These are phyloP conservation scores for Geotrichum australiense DNA, from an alignment of 1,139 yeast species.

Conservation along the genomic window DNA sequence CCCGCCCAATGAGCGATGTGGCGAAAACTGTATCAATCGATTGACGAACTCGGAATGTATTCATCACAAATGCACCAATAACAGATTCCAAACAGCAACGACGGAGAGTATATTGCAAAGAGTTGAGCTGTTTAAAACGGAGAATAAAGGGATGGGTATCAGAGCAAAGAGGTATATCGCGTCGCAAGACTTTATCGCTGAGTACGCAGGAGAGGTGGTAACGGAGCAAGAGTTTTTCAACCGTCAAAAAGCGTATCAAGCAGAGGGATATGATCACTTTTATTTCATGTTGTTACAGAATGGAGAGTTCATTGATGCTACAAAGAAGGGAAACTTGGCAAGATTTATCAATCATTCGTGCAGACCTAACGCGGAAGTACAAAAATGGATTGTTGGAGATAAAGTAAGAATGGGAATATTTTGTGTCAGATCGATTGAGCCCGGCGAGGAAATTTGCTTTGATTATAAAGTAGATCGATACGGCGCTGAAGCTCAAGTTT, in stretches of 20 bases:
- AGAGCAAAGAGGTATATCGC: constrained; percentile 57
- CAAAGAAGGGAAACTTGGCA: constrained; percentile 77
- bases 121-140: constrained; percentile 73
- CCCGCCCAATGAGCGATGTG: background rate
- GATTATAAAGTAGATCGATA: constrained; percentile 95
- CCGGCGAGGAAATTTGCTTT: constrained; percentile 89
- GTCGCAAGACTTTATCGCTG: constrained; percentile 69
- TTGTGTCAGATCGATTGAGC: constrained; percentile 62
- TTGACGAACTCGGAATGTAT: constrained; percentile 3
- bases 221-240: constrained; percentile 64
- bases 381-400: constrained; percentile 94
- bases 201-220: constrained; percentile 90
- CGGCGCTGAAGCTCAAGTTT: constrained; percentile 90
- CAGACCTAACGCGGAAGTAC: constrained; percentile 88
- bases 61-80: constrained; percentile 5
- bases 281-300: constrained; percentile 96
- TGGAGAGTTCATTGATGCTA: constrained; percentile 92
- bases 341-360: constrained; percentile 94
- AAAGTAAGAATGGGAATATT: constrained; percentile 92
- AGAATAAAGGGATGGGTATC: constrained; percentile 82
- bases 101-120: constrained; percentile 19
- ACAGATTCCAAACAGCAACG: background rate
- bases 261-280: constrained; percentile 70
- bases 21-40: constrained; percentile 5
- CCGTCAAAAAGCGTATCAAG: constrained; percentile 69